phyloP scores from a whole-genome alignment of 192 early-diverging fungal genomes.

The Coemansia sp. region DNA sequence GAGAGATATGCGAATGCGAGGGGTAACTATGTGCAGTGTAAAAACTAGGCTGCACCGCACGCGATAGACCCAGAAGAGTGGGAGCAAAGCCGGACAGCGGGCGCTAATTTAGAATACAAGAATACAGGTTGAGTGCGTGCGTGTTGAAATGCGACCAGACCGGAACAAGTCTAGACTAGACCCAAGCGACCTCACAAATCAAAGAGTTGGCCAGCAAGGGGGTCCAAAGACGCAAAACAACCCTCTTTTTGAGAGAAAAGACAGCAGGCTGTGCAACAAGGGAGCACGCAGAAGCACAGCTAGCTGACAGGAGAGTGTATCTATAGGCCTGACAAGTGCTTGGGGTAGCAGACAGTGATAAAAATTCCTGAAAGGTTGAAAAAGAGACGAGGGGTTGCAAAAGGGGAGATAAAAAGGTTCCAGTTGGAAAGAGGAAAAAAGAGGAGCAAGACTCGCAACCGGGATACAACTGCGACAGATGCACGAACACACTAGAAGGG shows the following conservation, averaged over 20 bases:
- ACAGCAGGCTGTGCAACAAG: not conserved
- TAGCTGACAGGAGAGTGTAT: not conserved
- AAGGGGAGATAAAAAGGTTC: not conserved
- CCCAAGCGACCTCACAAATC: not conserved
- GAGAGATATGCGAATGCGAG: constrained; percentile 11
- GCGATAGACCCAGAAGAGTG: no score
- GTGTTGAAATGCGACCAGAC: not conserved
- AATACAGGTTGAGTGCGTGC: constrained; percentile 12
- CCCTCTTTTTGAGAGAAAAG: not conserved
- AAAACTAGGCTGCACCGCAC: no score
- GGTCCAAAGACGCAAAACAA: not conserved
- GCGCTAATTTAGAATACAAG: constrained; percentile 13
- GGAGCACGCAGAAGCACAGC: constrained; percentile 1
- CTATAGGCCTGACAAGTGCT: not conserved
- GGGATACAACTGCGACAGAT: not conserved
- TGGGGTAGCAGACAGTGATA: not conserved
- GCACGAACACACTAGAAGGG: constrained; percentile 9
- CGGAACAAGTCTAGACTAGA: constrained; percentile 9
- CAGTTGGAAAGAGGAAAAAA: constrained; percentile 7
- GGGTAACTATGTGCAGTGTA: no score
- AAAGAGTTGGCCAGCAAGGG: not conserved
- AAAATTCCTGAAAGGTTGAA: not conserved
- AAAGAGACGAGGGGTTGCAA: constrained; percentile 4
- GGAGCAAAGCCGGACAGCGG: not conserved
- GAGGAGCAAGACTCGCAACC: constrained; percentile 14